These are phyloP conservation scores for Hygrophorus russula DNA, from an alignment of 768 basidiomycete genomes.

Conservation along the genomic window DNA sequence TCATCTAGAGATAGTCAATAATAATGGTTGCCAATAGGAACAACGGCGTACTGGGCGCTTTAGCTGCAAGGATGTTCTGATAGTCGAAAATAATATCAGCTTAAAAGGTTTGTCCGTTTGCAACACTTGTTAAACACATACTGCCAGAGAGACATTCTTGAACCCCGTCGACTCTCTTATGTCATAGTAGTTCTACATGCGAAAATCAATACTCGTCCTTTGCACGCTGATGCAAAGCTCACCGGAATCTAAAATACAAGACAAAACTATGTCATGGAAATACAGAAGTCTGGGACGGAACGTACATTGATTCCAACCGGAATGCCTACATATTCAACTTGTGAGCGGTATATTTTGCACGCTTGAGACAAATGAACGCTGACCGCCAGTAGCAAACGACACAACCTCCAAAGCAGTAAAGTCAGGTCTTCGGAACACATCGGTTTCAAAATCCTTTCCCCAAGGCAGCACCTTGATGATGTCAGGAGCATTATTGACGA, in stretches of 20 bases:
- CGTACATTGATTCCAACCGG: slow-evolving; percentile 78
- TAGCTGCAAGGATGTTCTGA: slow-evolving; percentile 80
- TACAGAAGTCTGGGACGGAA: neutral
- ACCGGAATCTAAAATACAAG: slow-evolving; percentile 46
- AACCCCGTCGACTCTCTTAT: slow-evolving; percentile 75
- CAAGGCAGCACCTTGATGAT: slow-evolving; percentile 77
- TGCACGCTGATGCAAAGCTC: slow-evolving; percentile 11
- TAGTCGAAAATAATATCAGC: neutral
- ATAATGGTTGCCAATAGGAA: neutral
- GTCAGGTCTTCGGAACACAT: slow-evolving; percentile 75
- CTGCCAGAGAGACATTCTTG: slow-evolving; percentile 81
- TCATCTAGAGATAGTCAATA: slow-evolving; percentile 36
- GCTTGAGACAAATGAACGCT: slow-evolving; percentile 8
- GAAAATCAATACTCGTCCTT: slow-evolving; percentile 1
- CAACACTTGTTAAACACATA: slow-evolving; percentile 22
- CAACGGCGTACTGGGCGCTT: slow-evolving; percentile 56
- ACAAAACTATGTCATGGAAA: neutral
- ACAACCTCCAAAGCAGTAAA: slow-evolving; percentile 81
- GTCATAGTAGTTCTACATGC: slow-evolving; percentile 63
- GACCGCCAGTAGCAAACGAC: slow-evolving; percentile 75
- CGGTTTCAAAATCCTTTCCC: slow-evolving; percentile 60
- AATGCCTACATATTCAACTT: slow-evolving; percentile 41
- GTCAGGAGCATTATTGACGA: slow-evolving; percentile 68
- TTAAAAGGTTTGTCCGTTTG: neutral
- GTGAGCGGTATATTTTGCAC: neutral